Evolutionary conservation across 1,284 basidiomycete genomes (phyloP).

Genomic region (Agaricales sp.): DNA sequence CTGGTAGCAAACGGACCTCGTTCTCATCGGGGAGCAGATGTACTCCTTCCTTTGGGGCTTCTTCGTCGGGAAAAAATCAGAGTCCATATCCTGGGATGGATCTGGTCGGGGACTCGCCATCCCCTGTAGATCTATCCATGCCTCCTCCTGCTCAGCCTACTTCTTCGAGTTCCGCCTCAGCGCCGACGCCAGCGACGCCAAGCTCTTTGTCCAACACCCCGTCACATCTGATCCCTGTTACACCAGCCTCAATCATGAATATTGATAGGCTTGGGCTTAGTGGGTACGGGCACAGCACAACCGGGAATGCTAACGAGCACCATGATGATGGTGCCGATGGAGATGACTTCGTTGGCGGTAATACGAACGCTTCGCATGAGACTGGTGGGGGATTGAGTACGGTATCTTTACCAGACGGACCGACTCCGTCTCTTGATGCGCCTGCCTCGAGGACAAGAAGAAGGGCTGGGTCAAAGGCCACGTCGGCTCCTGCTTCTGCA

Average conservation of each 20-base stretch:
- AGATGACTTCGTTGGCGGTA: too few species aligned
- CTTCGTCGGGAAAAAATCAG: conserved; percentile 28
- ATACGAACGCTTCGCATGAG: too few species aligned
- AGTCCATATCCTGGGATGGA: conserved; percentile 15
- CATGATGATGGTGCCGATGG: too few species aligned
- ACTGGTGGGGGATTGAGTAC: background rate
- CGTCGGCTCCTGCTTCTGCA: too few species aligned
- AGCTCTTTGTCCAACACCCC: background rate
- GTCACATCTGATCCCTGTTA: conserved; percentile 59
- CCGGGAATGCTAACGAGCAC: too few species aligned
- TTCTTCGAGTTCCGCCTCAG: conserved; percentile 8
- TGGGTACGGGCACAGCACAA: too few species aligned
- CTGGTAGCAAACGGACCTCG: conserved; percentile 13
- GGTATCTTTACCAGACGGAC: background rate
- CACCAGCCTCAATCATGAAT: conserved; percentile 83
- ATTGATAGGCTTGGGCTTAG: conserved; percentile 47
- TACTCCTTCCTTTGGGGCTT: conserved; percentile 27
- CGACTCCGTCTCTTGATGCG: background rate
- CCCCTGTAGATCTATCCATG: conserved; percentile 77
- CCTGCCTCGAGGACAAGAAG: background rate
- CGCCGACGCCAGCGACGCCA: conserved; percentile 17
- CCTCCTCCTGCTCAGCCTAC: conserved; percentile 51
- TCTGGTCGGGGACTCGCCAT: conserved; percentile 51
- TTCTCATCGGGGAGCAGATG: conserved; percentile 3
- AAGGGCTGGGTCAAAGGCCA: background rate